A percentile compares a stretch with the other conserved stretches of the same genome.
phyloP scores from a whole-genome alignment of 352 stramenopile genomes.

The Pythium rhizo-oryzae region DNA sequence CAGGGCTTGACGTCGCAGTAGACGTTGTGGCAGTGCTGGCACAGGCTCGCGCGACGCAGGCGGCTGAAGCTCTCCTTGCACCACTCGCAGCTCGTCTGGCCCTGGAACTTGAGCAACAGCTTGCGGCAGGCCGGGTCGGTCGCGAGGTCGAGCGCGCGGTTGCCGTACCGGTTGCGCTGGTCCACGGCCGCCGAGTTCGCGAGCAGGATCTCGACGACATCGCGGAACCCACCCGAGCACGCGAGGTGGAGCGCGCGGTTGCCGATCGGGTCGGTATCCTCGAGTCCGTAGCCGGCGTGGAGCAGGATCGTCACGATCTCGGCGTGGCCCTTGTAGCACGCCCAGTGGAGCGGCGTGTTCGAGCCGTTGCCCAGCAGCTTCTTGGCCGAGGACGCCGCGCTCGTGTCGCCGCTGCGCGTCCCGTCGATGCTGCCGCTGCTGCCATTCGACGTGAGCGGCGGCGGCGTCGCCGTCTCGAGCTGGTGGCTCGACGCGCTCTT shows the following conservation, averaged over 20 bases:
- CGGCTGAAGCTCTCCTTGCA: constrained; percentile 77
- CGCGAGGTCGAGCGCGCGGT: constrained; percentile 68
- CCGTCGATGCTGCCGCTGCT: constrained; percentile 18
- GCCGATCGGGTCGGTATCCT: constrained; percentile 67
- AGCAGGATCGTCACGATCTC: constrained; percentile 71
- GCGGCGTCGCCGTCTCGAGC: constrained; percentile 8
- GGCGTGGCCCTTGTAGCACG: constrained; percentile 80
- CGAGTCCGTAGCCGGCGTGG: constrained; percentile 62
- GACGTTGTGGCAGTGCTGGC: constrained; percentile 80
- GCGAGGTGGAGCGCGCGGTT: constrained; percentile 79
- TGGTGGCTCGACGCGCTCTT: constrained; percentile 5
- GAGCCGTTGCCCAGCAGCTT: constrained; percentile 31
- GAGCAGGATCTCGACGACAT: constrained; percentile 73
- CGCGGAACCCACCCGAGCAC: constrained; percentile 63
- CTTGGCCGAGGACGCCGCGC: not conserved
- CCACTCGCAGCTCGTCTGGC: constrained; percentile 65
- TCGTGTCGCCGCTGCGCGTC: not conserved
- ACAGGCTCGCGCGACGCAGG: constrained; percentile 68
- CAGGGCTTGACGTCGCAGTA: constrained; percentile 82
- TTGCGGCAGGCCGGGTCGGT: constrained; percentile 63
- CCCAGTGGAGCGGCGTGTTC: constrained; percentile 86
- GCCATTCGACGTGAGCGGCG: constrained; percentile 10
- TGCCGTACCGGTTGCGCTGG: constrained; percentile 75
- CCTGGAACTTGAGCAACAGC: constrained; percentile 63
- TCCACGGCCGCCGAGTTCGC: constrained; percentile 61